Evolutionary conservation across 805 yeast genomes (phyloP).

Genomic region (Torulaspora quercuum): DNA sequence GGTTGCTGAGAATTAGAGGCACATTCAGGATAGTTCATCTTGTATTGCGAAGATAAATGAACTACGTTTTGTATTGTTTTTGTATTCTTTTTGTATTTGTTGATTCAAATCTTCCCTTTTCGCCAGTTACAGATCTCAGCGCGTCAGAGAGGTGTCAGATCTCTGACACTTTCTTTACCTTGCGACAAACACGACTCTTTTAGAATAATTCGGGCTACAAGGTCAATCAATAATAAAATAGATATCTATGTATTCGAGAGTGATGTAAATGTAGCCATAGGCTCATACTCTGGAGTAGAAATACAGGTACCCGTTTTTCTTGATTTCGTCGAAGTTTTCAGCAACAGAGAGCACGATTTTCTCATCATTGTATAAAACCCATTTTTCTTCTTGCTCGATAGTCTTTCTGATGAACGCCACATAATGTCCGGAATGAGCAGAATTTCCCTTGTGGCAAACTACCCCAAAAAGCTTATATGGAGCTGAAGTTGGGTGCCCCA

Average conservation of each 20-base stretch:
- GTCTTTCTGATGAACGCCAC: constrained; percentile 64
- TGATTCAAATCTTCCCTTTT: constrained; percentile 2
- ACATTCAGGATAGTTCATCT: neutral
- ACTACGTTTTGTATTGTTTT: too few relatives aligned
- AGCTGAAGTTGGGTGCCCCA: constrained; percentile 18
- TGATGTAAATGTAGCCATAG: too few relatives aligned
- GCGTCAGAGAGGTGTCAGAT: constrained; percentile 6
- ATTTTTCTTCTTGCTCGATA: constrained; percentile 41
- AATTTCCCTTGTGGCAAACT: constrained; percentile 84
- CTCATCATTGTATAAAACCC: constrained; percentile 88
- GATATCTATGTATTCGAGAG: too few relatives aligned
- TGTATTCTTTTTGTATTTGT: too few relatives aligned
- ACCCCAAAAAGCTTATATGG: constrained; percentile 51
- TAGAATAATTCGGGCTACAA: too few relatives aligned
- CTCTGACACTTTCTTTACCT: constrained; percentile 6
- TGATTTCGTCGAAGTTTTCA: constrained; percentile 44
- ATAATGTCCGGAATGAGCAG: constrained; percentile 90
- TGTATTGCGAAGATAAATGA: too few relatives aligned
- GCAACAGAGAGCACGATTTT: constrained; percentile 64
- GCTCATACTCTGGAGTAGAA: constrained; percentile 27
- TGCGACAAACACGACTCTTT: too few relatives aligned
- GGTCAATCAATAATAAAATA: too few relatives aligned
- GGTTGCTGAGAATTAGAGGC: too few relatives aligned
- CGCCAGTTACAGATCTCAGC: neutral
- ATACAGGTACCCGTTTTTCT: constrained; percentile 48